Conservation (phyloP, 2,329 filamentous ascomycete genomes). For the Xylaria digitata region DNA sequence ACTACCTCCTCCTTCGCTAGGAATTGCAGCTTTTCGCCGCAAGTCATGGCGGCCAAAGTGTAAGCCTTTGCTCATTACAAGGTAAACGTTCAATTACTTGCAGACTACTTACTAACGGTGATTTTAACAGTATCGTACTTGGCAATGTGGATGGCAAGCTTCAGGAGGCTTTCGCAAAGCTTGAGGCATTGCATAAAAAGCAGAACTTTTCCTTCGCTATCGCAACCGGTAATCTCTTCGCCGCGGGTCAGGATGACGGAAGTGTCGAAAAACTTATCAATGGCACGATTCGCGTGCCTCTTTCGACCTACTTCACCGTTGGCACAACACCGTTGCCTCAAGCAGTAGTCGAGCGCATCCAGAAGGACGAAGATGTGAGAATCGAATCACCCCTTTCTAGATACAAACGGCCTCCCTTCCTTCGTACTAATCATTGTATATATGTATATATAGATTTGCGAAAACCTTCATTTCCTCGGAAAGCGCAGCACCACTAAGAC, state of each 20-base stretch:
- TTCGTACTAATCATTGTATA: conserved; percentile 6
- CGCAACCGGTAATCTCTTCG: conserved; percentile 85
- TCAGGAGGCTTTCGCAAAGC: conserved; percentile 79
- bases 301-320: conserved; percentile 92
- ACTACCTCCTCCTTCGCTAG: background rate
- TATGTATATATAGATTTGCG: conserved; percentile 68
- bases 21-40: conserved; percentile 15
- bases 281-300: conserved; percentile 77
- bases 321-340: conserved; percentile 78
- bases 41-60: conserved; percentile 63
- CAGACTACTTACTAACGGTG: conserved; percentile 24
- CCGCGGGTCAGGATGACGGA: conserved; percentile 67
- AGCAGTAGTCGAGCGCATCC: conserved; percentile 76
- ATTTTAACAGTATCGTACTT: conserved; percentile 73
- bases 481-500: conserved; percentile 91
- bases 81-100: conserved; percentile 29
- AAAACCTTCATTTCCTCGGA: conserved; percentile 91
- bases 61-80: conserved; percentile 47
- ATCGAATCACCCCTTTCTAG: background rate
- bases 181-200: conserved; percentile 83
- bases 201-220: conserved; percentile 90
- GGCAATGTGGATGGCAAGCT: conserved; percentile 86
- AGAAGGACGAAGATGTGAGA: conserved; percentile 70
- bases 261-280: conserved; percentile 72
- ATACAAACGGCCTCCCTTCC: background rate